Percentiles rank a stretch among this genome's conserved stretches.
Conservation (phyloP, 1,284 basidiomycete species). For the Macrocystidia cucumis region DNA sequence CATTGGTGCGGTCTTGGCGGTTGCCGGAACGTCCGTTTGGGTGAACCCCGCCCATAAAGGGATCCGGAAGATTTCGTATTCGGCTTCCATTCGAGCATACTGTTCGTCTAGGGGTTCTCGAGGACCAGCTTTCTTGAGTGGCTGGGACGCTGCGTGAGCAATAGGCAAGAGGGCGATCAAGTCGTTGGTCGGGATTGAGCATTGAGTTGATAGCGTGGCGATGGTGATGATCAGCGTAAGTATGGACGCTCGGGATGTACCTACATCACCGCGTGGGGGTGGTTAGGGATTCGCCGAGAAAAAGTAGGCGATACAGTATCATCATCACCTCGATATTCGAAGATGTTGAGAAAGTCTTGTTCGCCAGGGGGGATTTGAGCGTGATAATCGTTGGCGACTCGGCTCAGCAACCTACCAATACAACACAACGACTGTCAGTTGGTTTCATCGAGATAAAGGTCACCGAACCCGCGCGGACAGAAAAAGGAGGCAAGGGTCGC, state of each 20-base stretch:
- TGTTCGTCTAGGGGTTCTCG: constrained; percentile 3
- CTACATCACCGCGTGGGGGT: constrained; percentile 4
- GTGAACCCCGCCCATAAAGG: constrained; percentile 13
- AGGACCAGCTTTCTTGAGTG: constrained; percentile 8
- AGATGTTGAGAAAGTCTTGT: constrained; percentile 11
- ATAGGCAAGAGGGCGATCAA: constrained; percentile 19
- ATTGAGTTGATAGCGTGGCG: constrained; percentile 9
- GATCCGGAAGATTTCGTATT: constrained; percentile 12
- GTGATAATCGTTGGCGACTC: constrained; percentile 10
- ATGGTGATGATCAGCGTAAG: constrained; percentile 17
- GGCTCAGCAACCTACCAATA: constrained; percentile 10
- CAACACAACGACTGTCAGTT: too few relatives aligned
- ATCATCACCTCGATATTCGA: constrained; percentile 17
- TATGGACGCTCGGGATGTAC: constrained; percentile 12
- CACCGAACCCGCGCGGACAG: neutral
- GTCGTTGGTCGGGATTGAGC: constrained; percentile 13
- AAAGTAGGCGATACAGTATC: too few relatives aligned
- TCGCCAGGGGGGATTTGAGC: constrained; percentile 7
- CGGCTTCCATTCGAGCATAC: constrained; percentile 11
- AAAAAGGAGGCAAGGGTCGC: neutral
- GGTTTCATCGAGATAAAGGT: too few relatives aligned
- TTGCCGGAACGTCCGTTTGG: constrained; percentile 11
- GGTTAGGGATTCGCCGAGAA: neutral
- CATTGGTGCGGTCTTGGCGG: constrained; percentile 14
- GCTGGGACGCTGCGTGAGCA: constrained; percentile 13